Percentiles rank a stretch among this genome's conserved stretches.
phyloP scores from a whole-genome alignment of 768 basidiomycete genomes.

The Leccinum uliginosum region DNA sequence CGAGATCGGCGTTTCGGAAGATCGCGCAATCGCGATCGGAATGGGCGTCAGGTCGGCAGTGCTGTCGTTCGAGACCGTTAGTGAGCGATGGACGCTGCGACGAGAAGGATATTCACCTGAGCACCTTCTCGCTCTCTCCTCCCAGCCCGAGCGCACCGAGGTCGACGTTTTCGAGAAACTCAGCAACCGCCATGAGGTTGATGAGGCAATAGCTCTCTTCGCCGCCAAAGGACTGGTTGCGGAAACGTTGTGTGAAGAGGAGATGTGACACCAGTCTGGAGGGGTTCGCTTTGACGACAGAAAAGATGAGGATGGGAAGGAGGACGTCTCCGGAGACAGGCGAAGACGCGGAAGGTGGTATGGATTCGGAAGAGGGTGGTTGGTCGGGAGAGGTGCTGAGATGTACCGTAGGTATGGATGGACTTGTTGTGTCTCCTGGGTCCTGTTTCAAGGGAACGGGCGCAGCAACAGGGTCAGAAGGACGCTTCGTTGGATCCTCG shows the following conservation, averaged over 20 bases:
- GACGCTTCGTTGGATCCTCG: neutral
- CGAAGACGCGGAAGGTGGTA: slow-evolving; percentile 29
- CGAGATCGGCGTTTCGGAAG: slow-evolving; percentile 38
- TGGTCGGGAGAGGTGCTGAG: slow-evolving; percentile 4
- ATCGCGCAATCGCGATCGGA: slow-evolving; percentile 49
- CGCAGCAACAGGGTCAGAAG: slow-evolving; percentile 1
- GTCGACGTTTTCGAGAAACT: slow-evolving; percentile 95
- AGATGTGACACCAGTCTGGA: slow-evolving; percentile 62
- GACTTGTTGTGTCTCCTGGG: neutral
- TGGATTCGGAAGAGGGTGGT: slow-evolving; percentile 8
- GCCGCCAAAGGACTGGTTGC: slow-evolving; percentile 35
- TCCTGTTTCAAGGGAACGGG: slow-evolving; percentile 2
- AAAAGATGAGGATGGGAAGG: slow-evolving; percentile 88
- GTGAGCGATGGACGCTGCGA: neutral
- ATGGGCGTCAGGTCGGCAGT: slow-evolving; percentile 81
- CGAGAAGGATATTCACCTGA: slow-evolving; percentile 46
- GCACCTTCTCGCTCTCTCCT: slow-evolving; percentile 52
- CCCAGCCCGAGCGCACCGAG: slow-evolving; percentile 64
- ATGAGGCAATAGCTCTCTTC: slow-evolving; percentile 92
- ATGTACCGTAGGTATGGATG: slow-evolving; percentile 8
- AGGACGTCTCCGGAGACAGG: slow-evolving; percentile 85
- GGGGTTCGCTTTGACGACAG: slow-evolving; percentile 92
- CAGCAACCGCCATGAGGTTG: slow-evolving; percentile 91
- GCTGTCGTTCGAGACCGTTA: slow-evolving; percentile 34
- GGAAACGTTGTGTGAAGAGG: slow-evolving; percentile 32